Evolutionary conservation across 1,139 yeast genomes (phyloP).

Genomic region (Hansenula anomala): DNA sequence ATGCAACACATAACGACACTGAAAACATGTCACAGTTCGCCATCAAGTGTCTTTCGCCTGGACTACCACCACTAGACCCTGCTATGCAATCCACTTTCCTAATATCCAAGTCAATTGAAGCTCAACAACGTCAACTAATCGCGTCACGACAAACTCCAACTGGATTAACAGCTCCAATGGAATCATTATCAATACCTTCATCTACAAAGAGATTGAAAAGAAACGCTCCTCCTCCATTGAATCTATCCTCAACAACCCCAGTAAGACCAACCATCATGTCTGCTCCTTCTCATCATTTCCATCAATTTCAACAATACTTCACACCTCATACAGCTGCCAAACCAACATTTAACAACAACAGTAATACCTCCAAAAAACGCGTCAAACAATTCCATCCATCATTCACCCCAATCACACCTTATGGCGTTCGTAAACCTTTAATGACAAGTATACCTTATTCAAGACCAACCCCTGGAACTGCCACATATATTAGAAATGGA

Average conservation of each 20-base stretch:
- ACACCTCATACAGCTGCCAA: conserved; percentile 11
- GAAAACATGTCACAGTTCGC: conserved; percentile 22
- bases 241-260: conserved; percentile 17
- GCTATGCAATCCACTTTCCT: conserved; percentile 45
- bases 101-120: conserved; percentile 41
- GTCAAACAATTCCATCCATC: background rate
- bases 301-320: conserved; percentile 7
- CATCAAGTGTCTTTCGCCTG: conserved; percentile 33
- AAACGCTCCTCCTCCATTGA: conserved; percentile 43
- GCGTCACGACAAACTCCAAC: conserved; percentile 32
- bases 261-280: conserved; percentile 35
- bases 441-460: background rate
- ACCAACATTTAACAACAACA: background rate
- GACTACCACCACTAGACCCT: conserved; percentile 38
- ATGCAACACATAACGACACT: conserved; percentile 6
- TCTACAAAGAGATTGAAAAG: conserved; percentile 36
- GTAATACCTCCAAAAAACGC: conserved; percentile 1
- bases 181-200: conserved; percentile 26
- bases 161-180: conserved; percentile 21
- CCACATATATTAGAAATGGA: background rate
- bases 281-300: conserved; percentile 42
- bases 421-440: background rate
- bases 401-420: conserved; percentile 2
- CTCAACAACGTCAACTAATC: conserved; percentile 43
- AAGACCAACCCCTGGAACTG: too few species aligned